Percentiles rank a stretch among this genome's conserved stretches.
phyloP scores from a whole-genome alignment of 306 rosid genomes.

The Lathyrus sativus region DNA sequence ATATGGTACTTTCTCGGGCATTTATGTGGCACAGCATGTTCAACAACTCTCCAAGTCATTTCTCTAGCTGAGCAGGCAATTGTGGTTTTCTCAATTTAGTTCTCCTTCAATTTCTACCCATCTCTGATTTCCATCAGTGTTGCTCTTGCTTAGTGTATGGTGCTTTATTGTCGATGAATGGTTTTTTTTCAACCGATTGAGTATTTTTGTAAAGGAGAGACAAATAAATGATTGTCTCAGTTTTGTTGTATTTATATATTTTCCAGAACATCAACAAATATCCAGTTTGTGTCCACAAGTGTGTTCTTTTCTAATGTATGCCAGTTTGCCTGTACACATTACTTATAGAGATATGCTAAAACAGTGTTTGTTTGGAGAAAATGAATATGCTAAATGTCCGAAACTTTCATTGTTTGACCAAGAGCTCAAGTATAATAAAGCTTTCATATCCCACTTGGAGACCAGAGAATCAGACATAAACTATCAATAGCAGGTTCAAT shows the following conservation, averaged over 20 bases:
- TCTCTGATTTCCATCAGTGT: slow-evolving; percentile 10
- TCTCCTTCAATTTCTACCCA: not conserved
- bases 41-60: slow-evolving; percentile 90
- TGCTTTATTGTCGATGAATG: slow-evolving; percentile 15
- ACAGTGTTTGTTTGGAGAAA: not conserved
- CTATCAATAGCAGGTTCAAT: not conserved
- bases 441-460: not conserved
- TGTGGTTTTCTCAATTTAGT: slow-evolving; percentile 35
- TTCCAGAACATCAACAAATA: slow-evolving; percentile 24
- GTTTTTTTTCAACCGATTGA: slow-evolving; percentile 37
- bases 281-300: slow-evolving; percentile 6
- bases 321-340: not conserved
- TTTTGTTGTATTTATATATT: slow-evolving; percentile 37
- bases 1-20: slow-evolving; percentile 96
- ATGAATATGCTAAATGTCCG: not conserved
- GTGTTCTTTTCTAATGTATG: not conserved
- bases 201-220: slow-evolving; percentile 45
- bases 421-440: not conserved
- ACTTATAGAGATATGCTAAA: not conserved
- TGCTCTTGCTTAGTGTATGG: slow-evolving; percentile 28
- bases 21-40: slow-evolving; percentile 99
- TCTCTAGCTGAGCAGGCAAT: slow-evolving; percentile 58
- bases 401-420: not conserved
- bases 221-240: slow-evolving; percentile 19
- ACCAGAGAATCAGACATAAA: not conserved